Conservation (phyloP, 768 basidiomycete genomes). For the Leccinum subgranulosum region DNA sequence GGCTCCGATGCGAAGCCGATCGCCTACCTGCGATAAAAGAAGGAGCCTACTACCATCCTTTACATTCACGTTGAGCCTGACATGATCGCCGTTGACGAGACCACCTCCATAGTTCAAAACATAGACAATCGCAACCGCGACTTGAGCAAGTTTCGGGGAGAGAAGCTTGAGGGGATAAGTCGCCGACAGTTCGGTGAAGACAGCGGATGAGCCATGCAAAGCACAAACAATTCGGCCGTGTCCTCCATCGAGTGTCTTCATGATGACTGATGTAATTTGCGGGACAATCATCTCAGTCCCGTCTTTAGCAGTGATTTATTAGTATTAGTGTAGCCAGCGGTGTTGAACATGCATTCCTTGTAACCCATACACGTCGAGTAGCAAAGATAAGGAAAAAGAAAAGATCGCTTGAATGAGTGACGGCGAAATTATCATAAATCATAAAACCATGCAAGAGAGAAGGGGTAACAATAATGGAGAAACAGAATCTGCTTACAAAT, state of each 20-base stretch:
- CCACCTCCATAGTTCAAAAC: constrained; percentile 89
- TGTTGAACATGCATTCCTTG: constrained; percentile 34
- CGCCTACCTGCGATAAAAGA: constrained; percentile 78
- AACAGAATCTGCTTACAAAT: constrained; percentile 28
- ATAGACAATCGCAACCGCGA: constrained; percentile 66
- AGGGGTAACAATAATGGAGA: constrained; percentile 23
- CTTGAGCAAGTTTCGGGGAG: constrained; percentile 56
- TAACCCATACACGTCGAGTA: constrained; percentile 37
- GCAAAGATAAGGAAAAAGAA: constrained; percentile 16
- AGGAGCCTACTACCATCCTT: constrained; percentile 56
- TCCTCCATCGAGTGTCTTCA: constrained; percentile 34
- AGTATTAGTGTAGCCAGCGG: constrained; percentile 19
- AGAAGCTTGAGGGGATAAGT: constrained; percentile 88
- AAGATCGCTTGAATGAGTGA: constrained; percentile 16
- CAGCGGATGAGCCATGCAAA: constrained; percentile 50
- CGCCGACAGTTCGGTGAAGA: constrained; percentile 73
- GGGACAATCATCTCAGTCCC: not conserved
- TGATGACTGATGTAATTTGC: not conserved
- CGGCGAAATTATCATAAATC: constrained; percentile 27
- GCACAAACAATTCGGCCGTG: constrained; percentile 56
- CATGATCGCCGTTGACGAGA: constrained; percentile 79
- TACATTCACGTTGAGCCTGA: constrained; percentile 62
- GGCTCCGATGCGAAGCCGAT: not conserved
- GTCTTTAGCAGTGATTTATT: constrained; percentile 9
- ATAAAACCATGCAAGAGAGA: constrained; percentile 27